Conservation (phyloP, 768 basidiomycete genomes). For the Flagelloscypha sp. region DNA sequence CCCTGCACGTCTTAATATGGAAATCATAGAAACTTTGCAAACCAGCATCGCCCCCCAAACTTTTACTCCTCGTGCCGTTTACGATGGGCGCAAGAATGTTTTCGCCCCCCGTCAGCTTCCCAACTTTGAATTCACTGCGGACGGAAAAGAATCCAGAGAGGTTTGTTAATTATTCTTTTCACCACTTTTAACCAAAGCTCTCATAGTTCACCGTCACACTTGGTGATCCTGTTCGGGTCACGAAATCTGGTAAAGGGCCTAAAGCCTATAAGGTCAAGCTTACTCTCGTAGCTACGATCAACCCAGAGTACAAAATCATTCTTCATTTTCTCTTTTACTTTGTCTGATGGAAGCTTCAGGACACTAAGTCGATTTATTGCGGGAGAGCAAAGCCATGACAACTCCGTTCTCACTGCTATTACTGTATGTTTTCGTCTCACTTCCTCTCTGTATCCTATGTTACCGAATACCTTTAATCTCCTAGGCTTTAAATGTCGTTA, state of each 20-base stretch:
- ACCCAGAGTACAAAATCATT: constrained; percentile 36
- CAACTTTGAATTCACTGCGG: constrained; percentile 48
- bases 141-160: constrained; percentile 35
- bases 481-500: constrained; percentile 63
- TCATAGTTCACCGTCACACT: constrained; percentile 56
- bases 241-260: constrained; percentile 34
- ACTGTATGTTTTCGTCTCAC: constrained; percentile 31
- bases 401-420: constrained; percentile 54
- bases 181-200: constrained; percentile 4
- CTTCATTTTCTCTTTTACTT: constrained; percentile 1
- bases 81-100: constrained; percentile 75
- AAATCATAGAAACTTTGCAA: constrained; percentile 60
- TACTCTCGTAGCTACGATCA: constrained; percentile 49
- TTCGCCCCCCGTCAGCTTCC: constrained; percentile 57
- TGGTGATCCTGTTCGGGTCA: constrained; percentile 26
- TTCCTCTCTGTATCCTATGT: background rate
- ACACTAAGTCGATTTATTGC: constrained; percentile 50
- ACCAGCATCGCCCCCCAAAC: constrained; percentile 45
- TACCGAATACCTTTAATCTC: constrained; percentile 1
- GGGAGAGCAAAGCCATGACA: constrained; percentile 58
- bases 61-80: constrained; percentile 67
- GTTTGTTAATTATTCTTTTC: constrained; percentile 23
- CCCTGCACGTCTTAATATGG: constrained; percentile 61
- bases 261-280: constrained; percentile 62
- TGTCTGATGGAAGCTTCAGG: constrained; percentile 23